A percentile compares a stretch with the other conserved stretches of the same genome.
phyloP scores from a whole-genome alignment of 2,329 filamentous ascomycete genomes.

The Niveomyces coronatus region DNA sequence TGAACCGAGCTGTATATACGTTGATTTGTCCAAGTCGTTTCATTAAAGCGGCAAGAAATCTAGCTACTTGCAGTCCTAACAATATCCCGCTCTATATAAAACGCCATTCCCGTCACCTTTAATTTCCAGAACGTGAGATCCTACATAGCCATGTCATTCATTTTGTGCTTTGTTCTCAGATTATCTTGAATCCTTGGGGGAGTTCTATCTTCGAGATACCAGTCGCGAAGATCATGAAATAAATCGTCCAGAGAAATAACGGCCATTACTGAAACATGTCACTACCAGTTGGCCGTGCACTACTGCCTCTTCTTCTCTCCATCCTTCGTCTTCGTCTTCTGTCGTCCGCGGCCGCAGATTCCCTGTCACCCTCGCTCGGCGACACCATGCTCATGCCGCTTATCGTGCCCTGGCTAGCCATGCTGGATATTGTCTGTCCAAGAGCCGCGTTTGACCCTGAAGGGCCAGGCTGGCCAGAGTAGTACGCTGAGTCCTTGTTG shows the following conservation, averaged over 20 bases:
- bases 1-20: too few species aligned
- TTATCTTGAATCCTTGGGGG: too few species aligned
- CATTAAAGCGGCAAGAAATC: too few species aligned
- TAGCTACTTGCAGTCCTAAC: too few species aligned
- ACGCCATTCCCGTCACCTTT: conserved; percentile 4
- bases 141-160: too few species aligned
- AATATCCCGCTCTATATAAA: conserved; percentile 5
- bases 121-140: conserved; percentile 1
- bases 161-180: too few species aligned
- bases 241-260: neutral
- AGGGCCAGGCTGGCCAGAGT: conserved; percentile 37
- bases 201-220: too few species aligned
- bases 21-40: too few species aligned
- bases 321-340: conserved; percentile 46
- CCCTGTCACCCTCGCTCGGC: conserved; percentile 29
- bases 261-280: conserved; percentile 28
- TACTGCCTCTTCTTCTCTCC: conserved; percentile 32
- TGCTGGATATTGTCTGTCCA: conserved; percentile 34
- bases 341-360: conserved; percentile 35
- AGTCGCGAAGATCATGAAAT: neutral
- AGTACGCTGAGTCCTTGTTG: conserved; percentile 52
- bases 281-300: conserved; percentile 19
- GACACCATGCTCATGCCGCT: conserved; percentile 39
- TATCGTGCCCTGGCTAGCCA: conserved; percentile 38
- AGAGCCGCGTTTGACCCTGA: conserved; percentile 30